Evolutionary conservation across 164 flowering plant species (phyloP).

Genomic region (Aristolochia californica): DNA sequence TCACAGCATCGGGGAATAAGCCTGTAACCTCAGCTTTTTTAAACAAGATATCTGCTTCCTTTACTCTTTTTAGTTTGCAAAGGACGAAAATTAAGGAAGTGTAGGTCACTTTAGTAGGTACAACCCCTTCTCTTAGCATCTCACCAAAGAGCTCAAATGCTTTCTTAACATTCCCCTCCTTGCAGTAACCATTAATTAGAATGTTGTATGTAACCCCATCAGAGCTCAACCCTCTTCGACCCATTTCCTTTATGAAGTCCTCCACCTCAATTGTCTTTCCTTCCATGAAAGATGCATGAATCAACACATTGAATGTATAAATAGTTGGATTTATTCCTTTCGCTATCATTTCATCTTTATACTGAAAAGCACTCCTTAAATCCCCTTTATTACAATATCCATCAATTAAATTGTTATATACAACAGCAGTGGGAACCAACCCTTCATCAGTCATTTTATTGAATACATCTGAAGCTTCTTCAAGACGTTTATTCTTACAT

Average conservation of each 20-base stretch:
- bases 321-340: constrained; percentile 46
- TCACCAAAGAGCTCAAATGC: constrained; percentile 57
- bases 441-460: constrained; percentile 43
- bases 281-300: constrained; percentile 67
- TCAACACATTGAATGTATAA: constrained; percentile 61
- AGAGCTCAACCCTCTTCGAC: constrained; percentile 27
- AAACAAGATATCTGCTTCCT: constrained; percentile 65
- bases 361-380: constrained; percentile 45
- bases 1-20: constrained; percentile 48
- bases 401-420: constrained; percentile 61
- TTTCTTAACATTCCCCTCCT: constrained; percentile 43
- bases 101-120: constrained; percentile 54
- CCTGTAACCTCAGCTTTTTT: constrained; percentile 31
- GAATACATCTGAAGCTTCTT: constrained; percentile 45
- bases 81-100: constrained; percentile 67
- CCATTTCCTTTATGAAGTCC: constrained; percentile 54
- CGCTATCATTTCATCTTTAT: constrained; percentile 55
- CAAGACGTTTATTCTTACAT: constrained; percentile 51
- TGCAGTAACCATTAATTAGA: constrained; percentile 69
- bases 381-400: constrained; percentile 61
- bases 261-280: constrained; percentile 39
- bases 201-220: constrained; percentile 73
- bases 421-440: constrained; percentile 45
- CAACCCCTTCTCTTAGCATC: constrained; percentile 49
- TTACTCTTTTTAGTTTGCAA: constrained; percentile 41